Evolutionary conservation across 2,329 filamentous ascomycete genomes (phyloP).

Genomic region (Calonectria hawksworthii): DNA sequence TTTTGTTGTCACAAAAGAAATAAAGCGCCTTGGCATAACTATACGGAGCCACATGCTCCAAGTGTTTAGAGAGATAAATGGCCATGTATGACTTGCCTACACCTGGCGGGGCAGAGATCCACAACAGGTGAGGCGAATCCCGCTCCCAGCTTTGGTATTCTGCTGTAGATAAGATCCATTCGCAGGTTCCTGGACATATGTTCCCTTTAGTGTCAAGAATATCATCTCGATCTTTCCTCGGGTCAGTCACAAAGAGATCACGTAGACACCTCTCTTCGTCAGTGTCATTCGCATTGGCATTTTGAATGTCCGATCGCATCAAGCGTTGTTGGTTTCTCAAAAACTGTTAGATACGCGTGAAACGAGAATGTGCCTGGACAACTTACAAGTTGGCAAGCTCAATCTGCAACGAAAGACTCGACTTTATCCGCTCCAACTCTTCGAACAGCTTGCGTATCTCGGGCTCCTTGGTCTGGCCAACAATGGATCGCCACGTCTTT

Average conservation of each 20-base stretch:
- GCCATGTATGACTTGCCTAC: conserved; percentile 31
- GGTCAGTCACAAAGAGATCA: conserved; percentile 27
- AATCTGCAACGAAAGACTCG: background rate
- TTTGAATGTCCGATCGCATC: background rate
- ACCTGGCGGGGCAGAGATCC: conserved; percentile 31
- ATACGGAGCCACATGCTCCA: background rate
- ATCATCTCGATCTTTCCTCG: conserved; percentile 16
- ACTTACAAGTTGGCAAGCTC: background rate
- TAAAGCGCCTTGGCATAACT: conserved; percentile 10
- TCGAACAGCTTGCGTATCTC: background rate
- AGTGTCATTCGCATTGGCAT: background rate
- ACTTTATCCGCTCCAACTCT: background rate
- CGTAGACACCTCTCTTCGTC: background rate
- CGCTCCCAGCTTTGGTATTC: conserved; percentile 21
- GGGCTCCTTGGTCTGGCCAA: background rate
- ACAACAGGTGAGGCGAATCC: conserved; percentile 12
- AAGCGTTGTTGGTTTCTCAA: background rate
- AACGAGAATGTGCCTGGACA: background rate
- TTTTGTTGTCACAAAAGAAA: conserved; percentile 35
- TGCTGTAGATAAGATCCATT: conserved; percentile 26
- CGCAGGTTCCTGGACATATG: conserved; percentile 24
- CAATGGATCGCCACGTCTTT: background rate
- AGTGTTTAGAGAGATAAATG: conserved; percentile 22
- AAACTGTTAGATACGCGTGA: background rate
- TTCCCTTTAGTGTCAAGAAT: conserved; percentile 27